These are phyloP conservation scores for Pythium utonaiense DNA, from an alignment of 352 stramenopile genomes.

Conservation along the genomic window DNA sequence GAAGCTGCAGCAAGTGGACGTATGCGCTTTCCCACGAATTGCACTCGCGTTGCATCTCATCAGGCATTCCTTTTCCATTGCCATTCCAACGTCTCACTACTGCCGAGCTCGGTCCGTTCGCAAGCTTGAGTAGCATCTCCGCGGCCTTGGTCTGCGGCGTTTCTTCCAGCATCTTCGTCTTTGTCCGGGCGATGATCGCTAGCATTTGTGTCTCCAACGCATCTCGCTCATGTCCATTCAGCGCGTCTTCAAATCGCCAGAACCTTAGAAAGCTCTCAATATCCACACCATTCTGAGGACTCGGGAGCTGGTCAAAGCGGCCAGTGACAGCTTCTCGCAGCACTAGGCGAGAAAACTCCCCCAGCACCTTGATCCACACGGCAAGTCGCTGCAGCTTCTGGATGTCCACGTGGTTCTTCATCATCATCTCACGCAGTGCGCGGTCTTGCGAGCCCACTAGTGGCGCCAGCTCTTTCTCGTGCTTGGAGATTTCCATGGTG, in stretches of 20 bases:
- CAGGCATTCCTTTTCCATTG: constrained; percentile 13
- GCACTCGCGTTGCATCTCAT: constrained; percentile 33
- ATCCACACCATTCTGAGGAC: constrained; percentile 33
- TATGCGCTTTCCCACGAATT: constrained; percentile 72
- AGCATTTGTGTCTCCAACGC: constrained; percentile 58
- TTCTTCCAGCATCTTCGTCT: constrained; percentile 50
- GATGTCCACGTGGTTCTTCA: constrained; percentile 68
- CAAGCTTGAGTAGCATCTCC: constrained; percentile 62
- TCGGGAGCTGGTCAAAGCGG: constrained; percentile 56
- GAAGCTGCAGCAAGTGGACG: constrained; percentile 60
- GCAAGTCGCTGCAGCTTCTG: constrained; percentile 61
- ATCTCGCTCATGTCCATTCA: constrained; percentile 29
- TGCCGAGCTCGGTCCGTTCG: constrained; percentile 13
- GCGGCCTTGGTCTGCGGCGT: constrained; percentile 59
- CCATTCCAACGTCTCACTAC: constrained; percentile 3
- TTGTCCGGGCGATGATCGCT: constrained; percentile 56
- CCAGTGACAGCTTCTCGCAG: constrained; percentile 32
- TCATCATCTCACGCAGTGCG: constrained; percentile 41
- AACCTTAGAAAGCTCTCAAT: constrained; percentile 39
- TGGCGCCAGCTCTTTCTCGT: constrained; percentile 50
- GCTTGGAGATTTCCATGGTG: constrained; percentile 46
- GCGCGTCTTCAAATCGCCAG: constrained; percentile 43
- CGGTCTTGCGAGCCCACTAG: constrained; percentile 53
- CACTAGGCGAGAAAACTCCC: constrained; percentile 56
- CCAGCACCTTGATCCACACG: constrained; percentile 43